Base-by-base conservation (phyloP, 331 rosid genomes). In the Dryas integrifolia region DNA sequence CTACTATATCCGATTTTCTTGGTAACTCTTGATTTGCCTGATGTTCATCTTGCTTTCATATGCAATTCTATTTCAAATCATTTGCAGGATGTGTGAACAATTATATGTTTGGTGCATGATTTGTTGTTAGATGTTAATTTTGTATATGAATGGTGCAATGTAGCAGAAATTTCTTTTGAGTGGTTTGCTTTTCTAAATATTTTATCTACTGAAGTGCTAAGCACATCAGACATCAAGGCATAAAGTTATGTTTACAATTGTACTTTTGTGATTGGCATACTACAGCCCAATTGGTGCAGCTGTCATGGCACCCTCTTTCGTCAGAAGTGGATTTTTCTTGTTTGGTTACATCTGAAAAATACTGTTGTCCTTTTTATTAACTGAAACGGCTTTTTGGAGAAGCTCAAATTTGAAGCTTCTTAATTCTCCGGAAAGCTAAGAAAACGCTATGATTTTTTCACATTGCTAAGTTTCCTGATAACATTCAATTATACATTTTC, bases 1-100 rank as follows among this genome's bases (percentile, higher is more conserved):
- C 84, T 95, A 95, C 87, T 95, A 80, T 86, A 95, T 95, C 69
- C 98, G 99, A 63, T 92, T 95, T 87, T 77, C 99, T 74, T 95
- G 99, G 99, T 95, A 88, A 84, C 81, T 83, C 68, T 77, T 40
- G 55, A 62, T 73, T 73, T 65, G 52, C 38, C 12, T 45, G 13
- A 50, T 72, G 53, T 79, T 69, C 77, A 73, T 80, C 72, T 72
- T 84, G 14, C 65, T 30, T 46, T 6, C 67, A 14, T 41, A 13
- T 49, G 60, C 68, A 47, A 40, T 50, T 73, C n/a, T 39, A 44
- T 63, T 76, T 77, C 14, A 55, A 60, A 45, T 30, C 53, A 24
- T 10, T 21, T 46, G 39, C 50, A 69, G 57, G 57, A 43, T 40
- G 63, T 44, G 38, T 52, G 53, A 7, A 56, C 24, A 18, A 70